Evolutionary conservation across 192 early-diverging fungal species (phyloP).

Genomic region (Thamnidium elegans): DNA sequence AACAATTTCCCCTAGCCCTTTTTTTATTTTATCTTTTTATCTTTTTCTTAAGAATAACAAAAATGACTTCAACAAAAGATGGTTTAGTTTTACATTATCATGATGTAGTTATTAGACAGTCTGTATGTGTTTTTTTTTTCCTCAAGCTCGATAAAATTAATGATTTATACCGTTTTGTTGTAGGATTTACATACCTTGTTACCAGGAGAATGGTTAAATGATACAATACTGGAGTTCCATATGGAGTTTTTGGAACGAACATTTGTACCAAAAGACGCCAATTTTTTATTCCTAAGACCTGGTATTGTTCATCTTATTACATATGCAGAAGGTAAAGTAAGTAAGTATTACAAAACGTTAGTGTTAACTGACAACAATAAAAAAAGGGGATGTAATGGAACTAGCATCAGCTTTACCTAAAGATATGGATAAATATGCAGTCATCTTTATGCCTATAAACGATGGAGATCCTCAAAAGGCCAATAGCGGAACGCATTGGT

Average conservation of each 20-base stretch:
- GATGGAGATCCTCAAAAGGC: slow-evolving; percentile 15
- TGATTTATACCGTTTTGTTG: background rate
- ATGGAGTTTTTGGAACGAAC: slow-evolving; percentile 25
- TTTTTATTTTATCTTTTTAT: background rate
- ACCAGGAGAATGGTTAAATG: slow-evolving; percentile 20
- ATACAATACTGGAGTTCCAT: slow-evolving; percentile 29
- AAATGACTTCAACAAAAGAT: background rate
- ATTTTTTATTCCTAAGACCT: slow-evolving; percentile 15
- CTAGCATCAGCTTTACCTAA: slow-evolving; percentile 15
- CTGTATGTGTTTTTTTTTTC: background rate
- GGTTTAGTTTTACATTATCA: slow-evolving; percentile 19
- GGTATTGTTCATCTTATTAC: slow-evolving; percentile 19
- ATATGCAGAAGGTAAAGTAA: slow-evolving; percentile 11
- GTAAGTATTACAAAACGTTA: too few relatives aligned
- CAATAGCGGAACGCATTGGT: slow-evolving; percentile 29
- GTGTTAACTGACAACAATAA: background rate
- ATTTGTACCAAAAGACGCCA: background rate
- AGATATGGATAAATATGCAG: slow-evolving; percentile 3
- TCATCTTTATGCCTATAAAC: slow-evolving; percentile 26
- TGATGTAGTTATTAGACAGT: slow-evolving; percentile 20
- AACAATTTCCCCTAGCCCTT: background rate
- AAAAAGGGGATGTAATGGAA: slow-evolving; percentile 3
- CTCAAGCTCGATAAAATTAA: background rate
- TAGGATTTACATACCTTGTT: slow-evolving; percentile 18
- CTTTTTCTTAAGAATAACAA: background rate